These are phyloP conservation scores for Aureobasidium sp. DNA, from an alignment of 2,329 filamentous ascomycete species.

Conservation along the genomic window DNA sequence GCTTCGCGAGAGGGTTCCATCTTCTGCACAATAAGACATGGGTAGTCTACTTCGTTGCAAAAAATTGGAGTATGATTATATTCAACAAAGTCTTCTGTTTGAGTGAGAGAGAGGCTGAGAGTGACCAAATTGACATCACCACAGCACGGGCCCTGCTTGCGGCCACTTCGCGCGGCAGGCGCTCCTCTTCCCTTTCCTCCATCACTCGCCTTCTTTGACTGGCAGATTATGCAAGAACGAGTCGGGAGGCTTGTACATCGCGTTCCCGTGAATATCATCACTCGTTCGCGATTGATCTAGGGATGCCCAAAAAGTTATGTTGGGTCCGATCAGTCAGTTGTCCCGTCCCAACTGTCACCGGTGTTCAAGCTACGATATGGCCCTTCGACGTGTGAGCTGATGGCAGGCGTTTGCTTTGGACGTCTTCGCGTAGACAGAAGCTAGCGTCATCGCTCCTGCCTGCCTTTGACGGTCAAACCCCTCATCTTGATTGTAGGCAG, in stretches of 20 bases:
- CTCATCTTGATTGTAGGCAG: not conserved
- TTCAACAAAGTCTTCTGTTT: not conserved
- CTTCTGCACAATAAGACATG: not conserved
- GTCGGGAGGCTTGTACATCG: too few relatives aligned
- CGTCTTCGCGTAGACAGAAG: too few relatives aligned
- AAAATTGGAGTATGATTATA: not conserved
- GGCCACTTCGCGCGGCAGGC: not conserved
- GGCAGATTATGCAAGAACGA: too few relatives aligned
- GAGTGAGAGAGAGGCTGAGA: not conserved
- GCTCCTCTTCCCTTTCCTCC: not conserved
- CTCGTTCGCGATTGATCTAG: too few relatives aligned
- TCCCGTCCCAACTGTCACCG: too few relatives aligned
- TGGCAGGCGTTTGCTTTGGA: too few relatives aligned
- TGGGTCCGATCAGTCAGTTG: too few relatives aligned
- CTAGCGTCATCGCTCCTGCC: conserved; percentile 1
- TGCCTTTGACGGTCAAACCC: not conserved
- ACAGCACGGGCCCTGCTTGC: not conserved
- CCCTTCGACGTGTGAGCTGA: too few relatives aligned
- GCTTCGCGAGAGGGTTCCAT: not conserved
- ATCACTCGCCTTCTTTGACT: too few relatives aligned
- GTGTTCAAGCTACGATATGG: too few relatives aligned
- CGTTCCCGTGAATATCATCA: too few relatives aligned
- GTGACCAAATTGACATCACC: not conserved
- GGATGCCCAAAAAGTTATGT: too few relatives aligned
- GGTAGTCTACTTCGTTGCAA: not conserved